These are phyloP conservation scores for Cryomyces minteri DNA, from an alignment of 495 filamentous ascomycete genomes.

Conservation along the genomic window DNA sequence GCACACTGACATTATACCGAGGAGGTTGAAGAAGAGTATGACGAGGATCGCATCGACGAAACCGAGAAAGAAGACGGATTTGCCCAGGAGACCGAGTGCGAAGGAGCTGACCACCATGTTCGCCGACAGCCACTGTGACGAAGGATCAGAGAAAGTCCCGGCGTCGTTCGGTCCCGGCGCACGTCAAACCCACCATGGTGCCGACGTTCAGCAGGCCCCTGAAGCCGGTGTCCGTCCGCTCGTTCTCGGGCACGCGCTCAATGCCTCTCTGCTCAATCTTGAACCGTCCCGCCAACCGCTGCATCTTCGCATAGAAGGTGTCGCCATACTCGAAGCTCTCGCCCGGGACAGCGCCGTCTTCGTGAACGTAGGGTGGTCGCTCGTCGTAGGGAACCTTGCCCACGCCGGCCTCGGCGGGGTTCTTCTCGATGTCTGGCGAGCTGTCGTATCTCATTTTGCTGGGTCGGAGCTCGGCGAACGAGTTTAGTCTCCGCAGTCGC, in stretches of 20 bases:
- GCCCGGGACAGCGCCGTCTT: conserved; percentile 37
- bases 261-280: conserved; percentile 67
- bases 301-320: conserved; percentile 43
- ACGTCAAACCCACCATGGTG: conserved; percentile 42
- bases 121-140: conserved; percentile 53
- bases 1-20: conserved; percentile 55
- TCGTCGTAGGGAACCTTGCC: conserved; percentile 5
- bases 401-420: conserved; percentile 4
- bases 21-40: conserved; percentile 60
- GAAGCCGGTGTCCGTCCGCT: conserved; percentile 40
- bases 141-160: background rate
- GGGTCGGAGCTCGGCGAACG: no score
- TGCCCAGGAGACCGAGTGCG: conserved; percentile 57
- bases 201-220: conserved; percentile 44
- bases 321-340: conserved; percentile 45
- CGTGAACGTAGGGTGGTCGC: conserved; percentile 21
- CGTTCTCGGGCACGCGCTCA: conserved; percentile 58
- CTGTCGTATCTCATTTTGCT: no score
- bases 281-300: conserved; percentile 48
- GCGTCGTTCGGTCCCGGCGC: background rate
- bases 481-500: no score
- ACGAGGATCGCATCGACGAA: conserved; percentile 64
- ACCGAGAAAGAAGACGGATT: conserved; percentile 46
- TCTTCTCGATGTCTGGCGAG: conserved; percentile 7
- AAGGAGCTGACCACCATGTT: conserved; percentile 77